phyloP scores from a whole-genome alignment of 2,329 filamentous ascomycete species.

The Mycosphaerella arachidis region DNA sequence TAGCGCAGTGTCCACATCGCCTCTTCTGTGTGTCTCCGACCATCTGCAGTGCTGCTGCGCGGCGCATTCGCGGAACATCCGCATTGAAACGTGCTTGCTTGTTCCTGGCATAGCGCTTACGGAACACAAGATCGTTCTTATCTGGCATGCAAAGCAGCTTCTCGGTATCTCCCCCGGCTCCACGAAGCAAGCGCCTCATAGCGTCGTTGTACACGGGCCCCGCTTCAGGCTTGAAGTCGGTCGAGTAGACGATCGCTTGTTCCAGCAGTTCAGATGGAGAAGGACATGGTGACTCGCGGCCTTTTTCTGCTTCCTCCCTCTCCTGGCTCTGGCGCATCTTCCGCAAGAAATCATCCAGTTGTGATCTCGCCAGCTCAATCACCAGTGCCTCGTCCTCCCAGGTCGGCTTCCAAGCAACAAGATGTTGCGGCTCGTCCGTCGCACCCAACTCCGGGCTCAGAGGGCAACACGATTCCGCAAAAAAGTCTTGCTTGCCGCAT shows the following conservation, averaged over 20 bases:
- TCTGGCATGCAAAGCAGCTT: neutral
- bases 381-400: neutral
- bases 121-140: neutral
- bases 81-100: neutral
- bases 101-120: neutral
- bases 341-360: neutral
- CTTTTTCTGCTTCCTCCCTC: neutral
- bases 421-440: neutral
- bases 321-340: neutral
- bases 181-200: neutral
- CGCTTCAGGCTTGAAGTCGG: neutral
- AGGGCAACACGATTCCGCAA: neutral
- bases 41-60: neutral
- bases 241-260: neutral
- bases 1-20: neutral
- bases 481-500: neutral
- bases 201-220: neutral
- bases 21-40: neutral
- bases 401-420: neutral
- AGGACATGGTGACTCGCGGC: neutral
- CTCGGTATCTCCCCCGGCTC: neutral
- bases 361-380: neutral
- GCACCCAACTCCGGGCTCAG: neutral
- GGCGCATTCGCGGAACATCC: neutral
- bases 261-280: neutral